These are phyloP conservation scores for Populus davidiana DNA, from an alignment of 345 rosid species.

Conservation along the genomic window DNA sequence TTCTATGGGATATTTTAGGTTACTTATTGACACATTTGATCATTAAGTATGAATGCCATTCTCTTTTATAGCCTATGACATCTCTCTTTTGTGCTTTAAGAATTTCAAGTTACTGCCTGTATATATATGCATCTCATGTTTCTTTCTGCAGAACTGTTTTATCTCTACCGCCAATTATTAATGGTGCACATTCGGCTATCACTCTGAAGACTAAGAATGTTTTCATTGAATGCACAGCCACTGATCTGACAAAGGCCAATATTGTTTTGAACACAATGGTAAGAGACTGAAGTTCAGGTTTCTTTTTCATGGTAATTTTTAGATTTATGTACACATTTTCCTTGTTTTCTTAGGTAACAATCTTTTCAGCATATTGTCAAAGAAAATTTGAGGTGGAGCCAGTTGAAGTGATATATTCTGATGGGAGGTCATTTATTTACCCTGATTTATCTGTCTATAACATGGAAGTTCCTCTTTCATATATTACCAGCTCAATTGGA, in stretches of 20 bases:
- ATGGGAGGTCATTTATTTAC: conserved; percentile 56
- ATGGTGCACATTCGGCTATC: conserved; percentile 94
- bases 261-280: conserved; percentile 92
- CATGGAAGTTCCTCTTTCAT: conserved; percentile 82
- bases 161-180: conserved; percentile 90
- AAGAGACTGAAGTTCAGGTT: conserved; percentile 19
- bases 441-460: conserved; percentile 73
- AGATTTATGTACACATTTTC: neutral
- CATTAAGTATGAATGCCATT: neutral
- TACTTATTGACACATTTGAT: neutral
- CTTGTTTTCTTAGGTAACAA: conserved; percentile 55
- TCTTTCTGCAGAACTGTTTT: conserved; percentile 67
- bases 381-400: conserved; percentile 87
- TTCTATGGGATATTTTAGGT: neutral
- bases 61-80: neutral
- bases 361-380: conserved; percentile 68
- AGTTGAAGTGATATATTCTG: conserved; percentile 68
- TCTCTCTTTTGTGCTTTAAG: conserved; percentile 2
- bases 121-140: conserved; percentile 10
- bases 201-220: conserved; percentile 86
- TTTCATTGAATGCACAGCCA: conserved; percentile 93
- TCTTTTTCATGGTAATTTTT: conserved; percentile 13
- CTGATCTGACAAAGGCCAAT: conserved; percentile 90
- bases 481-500: conserved; percentile 69
- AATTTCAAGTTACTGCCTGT: neutral